Evolutionary conservation across 192 early-diverging fungal species (phyloP).

Genomic region (Podila horticola): DNA sequence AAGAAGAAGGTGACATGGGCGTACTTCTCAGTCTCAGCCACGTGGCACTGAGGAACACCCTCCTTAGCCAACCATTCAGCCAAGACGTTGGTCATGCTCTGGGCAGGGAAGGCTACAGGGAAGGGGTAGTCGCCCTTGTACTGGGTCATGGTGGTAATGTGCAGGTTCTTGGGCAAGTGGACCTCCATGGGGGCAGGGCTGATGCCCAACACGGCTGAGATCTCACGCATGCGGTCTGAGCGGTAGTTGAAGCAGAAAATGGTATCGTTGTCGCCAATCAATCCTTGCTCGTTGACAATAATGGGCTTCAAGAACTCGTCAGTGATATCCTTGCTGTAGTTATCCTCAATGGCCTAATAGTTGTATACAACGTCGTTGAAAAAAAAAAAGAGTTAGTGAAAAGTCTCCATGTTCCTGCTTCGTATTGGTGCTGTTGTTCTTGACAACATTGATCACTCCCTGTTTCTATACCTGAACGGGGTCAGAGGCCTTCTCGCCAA

Average conservation of each 20-base stretch:
- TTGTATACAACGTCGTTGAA: not conserved
- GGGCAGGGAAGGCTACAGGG: constrained; percentile 94
- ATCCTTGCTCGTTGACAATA: constrained; percentile 81
- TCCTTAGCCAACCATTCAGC: constrained; percentile 96
- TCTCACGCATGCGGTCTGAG: constrained; percentile 98
- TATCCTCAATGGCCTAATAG: constrained; percentile 76
- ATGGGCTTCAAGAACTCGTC: constrained; percentile 99
- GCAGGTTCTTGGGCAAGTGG: constrained; percentile 78
- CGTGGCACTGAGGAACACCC: constrained; percentile 90
- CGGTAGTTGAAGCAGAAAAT: constrained; percentile 99
- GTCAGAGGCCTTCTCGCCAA: constrained; percentile 78
- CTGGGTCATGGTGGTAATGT: constrained; percentile 95
- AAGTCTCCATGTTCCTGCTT: too few relatives aligned
- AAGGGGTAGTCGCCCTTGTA: constrained; percentile 99
- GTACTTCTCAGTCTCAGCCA: constrained; percentile 99
- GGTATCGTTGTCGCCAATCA: constrained; percentile 88
- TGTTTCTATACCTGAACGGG: constrained; percentile 57
- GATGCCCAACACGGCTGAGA: constrained; percentile 86
- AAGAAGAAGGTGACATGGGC: constrained; percentile 99
- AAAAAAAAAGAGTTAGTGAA: too few relatives aligned
- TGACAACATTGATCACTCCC: not conserved
- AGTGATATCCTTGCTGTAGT: constrained; percentile 91
- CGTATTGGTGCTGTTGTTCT: too few relatives aligned
- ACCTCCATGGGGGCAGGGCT: constrained; percentile 87
- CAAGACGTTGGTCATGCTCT: constrained; percentile 97